A percentile compares a stretch with the other conserved stretches of the same genome.
phyloP scores from a whole-genome alignment of 805 yeast genomes.

The Naumovozyma castellii region DNA sequence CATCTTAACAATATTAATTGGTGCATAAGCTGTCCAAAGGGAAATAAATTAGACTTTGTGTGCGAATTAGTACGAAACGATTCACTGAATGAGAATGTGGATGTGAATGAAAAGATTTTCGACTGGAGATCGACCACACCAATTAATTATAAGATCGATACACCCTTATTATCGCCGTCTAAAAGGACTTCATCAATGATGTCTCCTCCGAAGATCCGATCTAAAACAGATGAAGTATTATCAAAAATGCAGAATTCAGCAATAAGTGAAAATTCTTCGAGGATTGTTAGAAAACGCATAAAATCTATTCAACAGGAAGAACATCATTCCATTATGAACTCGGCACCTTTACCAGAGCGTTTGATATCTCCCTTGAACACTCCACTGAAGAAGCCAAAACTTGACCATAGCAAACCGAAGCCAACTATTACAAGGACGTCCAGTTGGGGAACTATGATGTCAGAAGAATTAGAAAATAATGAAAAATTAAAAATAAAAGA shows the following conservation, averaged over 20 bases:
- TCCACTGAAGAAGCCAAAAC: conserved; percentile 3
- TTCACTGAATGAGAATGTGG: background rate
- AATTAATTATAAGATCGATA: background rate
- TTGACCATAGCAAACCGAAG: conserved; percentile 1
- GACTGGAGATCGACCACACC: background rate
- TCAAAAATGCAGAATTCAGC: background rate
- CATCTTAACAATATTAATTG: conserved; percentile 24
- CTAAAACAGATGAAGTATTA: background rate
- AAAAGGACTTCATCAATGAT: background rate
- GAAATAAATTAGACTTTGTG: conserved; percentile 15
- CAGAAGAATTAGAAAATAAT: conserved; percentile 7
- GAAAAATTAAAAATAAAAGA: conserved; percentile 2
- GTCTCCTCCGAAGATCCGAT: background rate
- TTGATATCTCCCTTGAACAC: background rate
- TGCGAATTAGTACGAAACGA: conserved; percentile 8
- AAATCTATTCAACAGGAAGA: background rate
- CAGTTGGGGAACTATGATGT: conserved; percentile 27
- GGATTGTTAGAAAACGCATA: background rate
- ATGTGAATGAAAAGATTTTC: too few species aligned
- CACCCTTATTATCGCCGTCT: background rate
- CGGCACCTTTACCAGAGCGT: background rate
- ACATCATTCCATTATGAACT: background rate
- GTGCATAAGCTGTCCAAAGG: conserved; percentile 29
- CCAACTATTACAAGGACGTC: conserved; percentile 13
- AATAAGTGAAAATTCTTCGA: background rate